A percentile compares a stretch with the other conserved stretches of the same genome.
These are phyloP conservation scores for Heliosperma pusillum DNA, from an alignment of 148 eudicot genomes.

Conservation along the genomic window DNA sequence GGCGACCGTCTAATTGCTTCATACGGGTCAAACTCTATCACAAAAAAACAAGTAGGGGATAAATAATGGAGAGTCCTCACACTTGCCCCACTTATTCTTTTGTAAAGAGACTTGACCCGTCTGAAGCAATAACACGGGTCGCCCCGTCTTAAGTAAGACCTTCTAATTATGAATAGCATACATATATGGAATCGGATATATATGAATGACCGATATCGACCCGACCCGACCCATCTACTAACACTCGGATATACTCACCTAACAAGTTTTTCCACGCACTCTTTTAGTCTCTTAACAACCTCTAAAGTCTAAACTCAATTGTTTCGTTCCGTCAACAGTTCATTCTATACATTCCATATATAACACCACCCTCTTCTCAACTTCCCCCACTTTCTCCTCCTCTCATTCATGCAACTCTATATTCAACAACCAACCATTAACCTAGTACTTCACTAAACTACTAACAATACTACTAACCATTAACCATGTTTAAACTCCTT, in stretches of 20 bases:
- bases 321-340: neutral
- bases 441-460: neutral
- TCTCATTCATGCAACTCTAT: constrained; percentile 4
- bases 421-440: constrained; percentile 14
- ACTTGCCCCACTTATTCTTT: too few species aligned
- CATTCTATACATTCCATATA: constrained; percentile 17
- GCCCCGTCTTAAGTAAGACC: too few species aligned
- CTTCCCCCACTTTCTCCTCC: neutral
- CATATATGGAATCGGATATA: too few species aligned
- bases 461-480: constrained; percentile 1
- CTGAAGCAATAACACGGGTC: too few species aligned
- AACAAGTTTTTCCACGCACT: neutral
- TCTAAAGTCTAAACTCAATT: constrained; percentile 11
- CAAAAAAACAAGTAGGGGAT: too few species aligned
- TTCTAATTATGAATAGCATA: too few species aligned
- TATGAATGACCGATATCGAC: too few species aligned
- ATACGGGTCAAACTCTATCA: too few species aligned
- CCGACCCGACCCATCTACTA: too few species aligned
- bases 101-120: too few species aligned
- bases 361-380: constrained; percentile 9
- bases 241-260: constrained; percentile 3
- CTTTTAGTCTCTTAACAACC: constrained; percentile 3
- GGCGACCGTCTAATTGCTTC: too few species aligned
- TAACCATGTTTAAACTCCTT: constrained; percentile 51
- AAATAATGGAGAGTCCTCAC: too few species aligned